Base-by-base conservation (phyloP, 176 grass and related monocot species). In the Bothriochloa decipiens region DNA sequence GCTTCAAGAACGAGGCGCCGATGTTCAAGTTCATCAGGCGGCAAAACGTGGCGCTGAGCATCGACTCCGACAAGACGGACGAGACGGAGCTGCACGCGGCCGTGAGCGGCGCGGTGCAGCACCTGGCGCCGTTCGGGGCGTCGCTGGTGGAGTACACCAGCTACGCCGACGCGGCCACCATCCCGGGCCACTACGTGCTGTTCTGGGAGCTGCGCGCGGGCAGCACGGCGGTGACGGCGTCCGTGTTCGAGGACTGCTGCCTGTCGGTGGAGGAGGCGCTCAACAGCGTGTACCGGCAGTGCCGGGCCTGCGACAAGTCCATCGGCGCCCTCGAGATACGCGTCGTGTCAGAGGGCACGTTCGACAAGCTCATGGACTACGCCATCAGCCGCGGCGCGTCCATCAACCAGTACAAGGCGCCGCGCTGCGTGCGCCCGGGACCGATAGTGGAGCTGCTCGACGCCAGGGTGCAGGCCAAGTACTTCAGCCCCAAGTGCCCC, bases 321-420 rank as follows among this genome's bases (percentile, higher is more conserved):
- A 94, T 99, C 50, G 90, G 96, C 0, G 91, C 96, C 43, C 87
- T 99, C 22, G 96, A 99, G 91, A 99, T 99, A 18, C 86, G 93
- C 46, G 62, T 94, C 41, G 96, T 99, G 52, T 87, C 87, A 37
- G 91, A 99, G 69, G 96, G 96, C 57, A 99, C 93, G 22, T 99
- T 99, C 81, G 96, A 99, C 84, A 99, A 99, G 82, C 83, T 99
- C 49, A 99, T 99, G 96, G 96, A 99, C 87, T 99, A 94, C 75
- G 93, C 96, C 36, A 81, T 99, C 49, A 99, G 91, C 86, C 91
- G 86, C 53, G 96, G 93, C 61, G 93, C 96, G 3, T 96, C 93
- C 65, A 96, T 99, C 78, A 99, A 99, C 89, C 96, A 99, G 88
- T 99, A 99, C 86, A 99, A 99, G 88, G 93, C 96, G 50, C 96